phyloP scores from a whole-genome alignment of 2,329 filamentous ascomycete species.

The Aspergillus quadrilineatus region DNA sequence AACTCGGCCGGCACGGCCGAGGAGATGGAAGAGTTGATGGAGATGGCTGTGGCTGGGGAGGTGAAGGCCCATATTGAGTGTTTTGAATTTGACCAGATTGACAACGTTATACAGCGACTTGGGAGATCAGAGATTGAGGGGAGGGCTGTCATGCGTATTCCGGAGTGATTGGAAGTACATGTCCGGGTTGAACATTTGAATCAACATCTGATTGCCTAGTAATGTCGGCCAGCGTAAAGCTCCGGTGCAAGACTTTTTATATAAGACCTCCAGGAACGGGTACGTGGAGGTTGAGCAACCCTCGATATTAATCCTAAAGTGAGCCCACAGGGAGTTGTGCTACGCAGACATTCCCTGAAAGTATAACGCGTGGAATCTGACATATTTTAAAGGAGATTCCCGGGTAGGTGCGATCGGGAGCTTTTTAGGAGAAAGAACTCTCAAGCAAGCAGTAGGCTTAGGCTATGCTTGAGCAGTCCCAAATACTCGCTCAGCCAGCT shows the following conservation, averaged over 20 bases:
- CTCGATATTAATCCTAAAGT: too few relatives aligned
- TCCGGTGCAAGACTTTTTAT: too few relatives aligned
- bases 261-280: too few relatives aligned
- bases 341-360: too few relatives aligned
- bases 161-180: not conserved
- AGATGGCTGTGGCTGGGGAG: slow-evolving; percentile 45
- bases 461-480: not conserved
- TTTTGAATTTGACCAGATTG: slow-evolving; percentile 35
- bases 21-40: slow-evolving; percentile 49
- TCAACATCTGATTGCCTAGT: too few relatives aligned
- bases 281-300: too few relatives aligned
- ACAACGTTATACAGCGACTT: slow-evolving; percentile 36
- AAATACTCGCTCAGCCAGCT: not conserved
- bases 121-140: slow-evolving; percentile 40
- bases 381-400: too few relatives aligned
- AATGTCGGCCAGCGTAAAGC: too few relatives aligned
- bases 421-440: not conserved
- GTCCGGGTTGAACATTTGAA: not conserved
- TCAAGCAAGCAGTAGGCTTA: not conserved
- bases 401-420: not conserved
- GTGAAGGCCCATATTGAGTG: slow-evolving; percentile 40
- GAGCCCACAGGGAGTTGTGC: too few relatives aligned
- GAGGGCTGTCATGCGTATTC: slow-evolving; percentile 38
- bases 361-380: too few relatives aligned
- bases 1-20: slow-evolving; percentile 47